phyloP scores from a whole-genome alignment of 176 grass and related monocot species.

The Miscanthus lutarioriparius region DNA sequence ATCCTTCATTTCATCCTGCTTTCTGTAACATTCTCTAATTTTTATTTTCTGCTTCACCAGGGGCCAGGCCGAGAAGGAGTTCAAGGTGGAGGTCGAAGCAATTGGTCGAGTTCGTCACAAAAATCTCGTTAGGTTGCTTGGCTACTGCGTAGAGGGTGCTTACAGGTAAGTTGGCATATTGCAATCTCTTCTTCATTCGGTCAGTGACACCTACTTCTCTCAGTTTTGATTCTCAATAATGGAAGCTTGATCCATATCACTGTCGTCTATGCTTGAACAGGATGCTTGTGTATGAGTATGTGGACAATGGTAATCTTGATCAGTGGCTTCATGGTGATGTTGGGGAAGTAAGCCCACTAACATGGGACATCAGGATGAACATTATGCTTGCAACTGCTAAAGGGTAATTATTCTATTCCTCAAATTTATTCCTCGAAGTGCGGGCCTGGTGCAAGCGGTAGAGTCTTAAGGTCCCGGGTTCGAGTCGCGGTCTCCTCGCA shows the following conservation, averaged over 20 bases:
- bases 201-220: not conserved
- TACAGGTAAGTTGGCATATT: slow-evolving; percentile 72
- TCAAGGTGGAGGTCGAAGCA: slow-evolving; percentile 91
- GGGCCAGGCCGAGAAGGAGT: slow-evolving; percentile 98
- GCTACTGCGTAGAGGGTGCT: slow-evolving; percentile 90
- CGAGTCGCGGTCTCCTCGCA: too few species aligned
- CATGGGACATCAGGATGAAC: slow-evolving; percentile 93
- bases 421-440: too few species aligned
- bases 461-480: too few species aligned
- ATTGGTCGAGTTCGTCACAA: slow-evolving; percentile 97
- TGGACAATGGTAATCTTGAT: slow-evolving; percentile 95
- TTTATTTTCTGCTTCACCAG: slow-evolving; percentile 38
- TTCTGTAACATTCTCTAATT: not conserved
- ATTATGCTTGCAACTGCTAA: slow-evolving; percentile 95
- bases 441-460: too few species aligned
- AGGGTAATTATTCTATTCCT: slow-evolving; percentile 62
- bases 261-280: slow-evolving; percentile 32
- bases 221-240: not conserved
- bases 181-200: slow-evolving; percentile 4
- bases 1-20: not conserved
- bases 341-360: slow-evolving; percentile 73
- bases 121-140: slow-evolving; percentile 93
- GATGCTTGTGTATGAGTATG: slow-evolving; percentile 97
- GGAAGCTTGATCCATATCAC: not conserved
- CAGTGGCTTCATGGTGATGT: slow-evolving; percentile 93